Evolutionary conservation across 176 grass and related monocot genomes (phyloP).

Genomic region (Calamus simplicifolius): DNA sequence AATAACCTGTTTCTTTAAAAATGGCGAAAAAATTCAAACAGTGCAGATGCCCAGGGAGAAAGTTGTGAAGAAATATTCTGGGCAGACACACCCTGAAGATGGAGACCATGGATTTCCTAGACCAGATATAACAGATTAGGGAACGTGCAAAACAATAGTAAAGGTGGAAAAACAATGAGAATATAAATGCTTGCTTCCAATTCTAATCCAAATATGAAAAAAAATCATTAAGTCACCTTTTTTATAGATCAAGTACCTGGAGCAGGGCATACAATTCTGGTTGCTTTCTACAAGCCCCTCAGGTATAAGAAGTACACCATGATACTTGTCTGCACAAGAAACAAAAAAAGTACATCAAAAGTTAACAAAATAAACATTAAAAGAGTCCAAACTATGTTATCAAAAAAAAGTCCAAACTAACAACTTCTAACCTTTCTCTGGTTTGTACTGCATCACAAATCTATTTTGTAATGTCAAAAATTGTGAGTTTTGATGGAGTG

Average conservation of each 20-base stretch:
- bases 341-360: neutral
- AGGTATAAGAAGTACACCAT: conserved; percentile 92
- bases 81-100: conserved; percentile 67
- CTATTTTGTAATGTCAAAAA: conserved; percentile 96
- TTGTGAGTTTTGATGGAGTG: conserved; percentile 87
- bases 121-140: conserved; percentile 5
- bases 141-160: too few species aligned
- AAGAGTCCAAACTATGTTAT: neutral
- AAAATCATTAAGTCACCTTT: too few species aligned
- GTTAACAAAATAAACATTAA: too few species aligned
- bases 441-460: conserved; percentile 93
- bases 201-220: too few species aligned
- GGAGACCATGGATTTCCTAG: conserved; percentile 97
- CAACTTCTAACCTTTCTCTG: conserved; percentile 46
- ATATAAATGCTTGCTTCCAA: conserved; percentile 18
- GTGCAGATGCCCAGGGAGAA: conserved; percentile 98
- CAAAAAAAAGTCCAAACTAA: neutral
- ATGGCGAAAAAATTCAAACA: conserved; percentile 95
- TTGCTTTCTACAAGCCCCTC: conserved; percentile 98
- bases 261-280: conserved; percentile 94
- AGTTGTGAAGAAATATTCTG: conserved; percentile 91
- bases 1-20: conserved; percentile 88
- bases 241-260: conserved; percentile 81
- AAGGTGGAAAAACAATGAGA: conserved; percentile 2
- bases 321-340: conserved; percentile 63